phyloP scores from a whole-genome alignment of 768 basidiomycete genomes.

The Arthromyces matolae region DNA sequence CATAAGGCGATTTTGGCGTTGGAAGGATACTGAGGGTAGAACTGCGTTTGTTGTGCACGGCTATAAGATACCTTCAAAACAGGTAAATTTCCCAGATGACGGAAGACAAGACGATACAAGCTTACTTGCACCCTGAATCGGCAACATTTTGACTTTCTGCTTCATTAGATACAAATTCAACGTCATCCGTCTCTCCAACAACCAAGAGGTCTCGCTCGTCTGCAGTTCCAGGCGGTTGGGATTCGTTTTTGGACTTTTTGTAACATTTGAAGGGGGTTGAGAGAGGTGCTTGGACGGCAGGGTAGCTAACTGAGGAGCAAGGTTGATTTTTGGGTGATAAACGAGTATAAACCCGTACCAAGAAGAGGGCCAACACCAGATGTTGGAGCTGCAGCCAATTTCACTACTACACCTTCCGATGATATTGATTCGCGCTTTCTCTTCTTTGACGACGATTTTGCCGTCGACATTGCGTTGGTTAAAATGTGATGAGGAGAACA shows the following conservation, averaged over 20 bases:
- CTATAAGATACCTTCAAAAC: slow-evolving; percentile 72
- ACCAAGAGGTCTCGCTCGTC: slow-evolving; percentile 43
- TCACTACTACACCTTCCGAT: slow-evolving; percentile 24
- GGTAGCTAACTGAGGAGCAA: slow-evolving; percentile 51
- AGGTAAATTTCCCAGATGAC: not conserved
- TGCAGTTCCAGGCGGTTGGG: slow-evolving; percentile 9
- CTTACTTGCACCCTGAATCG: slow-evolving; percentile 63
- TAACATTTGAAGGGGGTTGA: slow-evolving; percentile 64
- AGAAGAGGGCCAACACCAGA: slow-evolving; percentile 35
- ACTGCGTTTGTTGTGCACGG: slow-evolving; percentile 74
- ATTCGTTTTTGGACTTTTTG: slow-evolving; percentile 29
- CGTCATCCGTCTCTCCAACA: slow-evolving; percentile 77
- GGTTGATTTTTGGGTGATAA: not conserved
- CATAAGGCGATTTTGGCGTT: slow-evolving; percentile 57
- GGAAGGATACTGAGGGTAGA: slow-evolving; percentile 67
- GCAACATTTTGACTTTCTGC: slow-evolving; percentile 47
- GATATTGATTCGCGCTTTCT: slow-evolving; percentile 18
- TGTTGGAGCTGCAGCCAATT: slow-evolving; percentile 26
- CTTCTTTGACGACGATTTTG: slow-evolving; percentile 39
- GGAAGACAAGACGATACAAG: slow-evolving; percentile 20
- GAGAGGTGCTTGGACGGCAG: slow-evolving; percentile 54
- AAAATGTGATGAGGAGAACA: slow-evolving; percentile 1
- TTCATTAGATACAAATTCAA: slow-evolving; percentile 75
- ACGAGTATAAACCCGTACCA: slow-evolving; percentile 20
- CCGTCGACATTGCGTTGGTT: slow-evolving; percentile 27